Evolutionary conservation across 2,329 filamentous ascomycete species (phyloP).

Genomic region (Dactylellina cionopaga): DNA sequence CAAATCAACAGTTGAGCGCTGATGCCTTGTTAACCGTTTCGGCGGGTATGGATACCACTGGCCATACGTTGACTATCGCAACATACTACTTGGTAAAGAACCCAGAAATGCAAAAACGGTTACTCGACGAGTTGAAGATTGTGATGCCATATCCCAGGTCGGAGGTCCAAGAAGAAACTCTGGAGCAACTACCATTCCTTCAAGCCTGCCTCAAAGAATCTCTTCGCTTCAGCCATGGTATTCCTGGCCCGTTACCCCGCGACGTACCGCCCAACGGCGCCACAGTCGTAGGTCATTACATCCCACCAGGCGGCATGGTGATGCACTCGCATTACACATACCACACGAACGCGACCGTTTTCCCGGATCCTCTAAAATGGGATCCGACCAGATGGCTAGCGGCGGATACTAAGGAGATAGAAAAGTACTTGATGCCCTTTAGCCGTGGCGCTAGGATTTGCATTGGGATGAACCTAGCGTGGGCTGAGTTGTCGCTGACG

Average conservation of each 20-base stretch:
- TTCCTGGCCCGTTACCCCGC: slow-evolving; percentile 29
- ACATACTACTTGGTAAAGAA: slow-evolving; percentile 38
- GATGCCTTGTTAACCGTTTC: slow-evolving; percentile 41
- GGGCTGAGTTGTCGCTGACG: slow-evolving; percentile 30
- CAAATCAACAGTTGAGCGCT: slow-evolving; percentile 17
- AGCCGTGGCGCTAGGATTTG: slow-evolving; percentile 33
- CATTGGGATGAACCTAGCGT: slow-evolving; percentile 40
- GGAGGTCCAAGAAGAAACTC: slow-evolving; percentile 16
- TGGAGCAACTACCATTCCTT: slow-evolving; percentile 29
- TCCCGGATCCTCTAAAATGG: slow-evolving; percentile 29
- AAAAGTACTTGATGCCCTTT: slow-evolving; percentile 42
- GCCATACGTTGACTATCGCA: slow-evolving; percentile 36
- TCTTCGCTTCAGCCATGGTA: slow-evolving; percentile 24
- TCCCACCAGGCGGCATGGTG: slow-evolving; percentile 9
- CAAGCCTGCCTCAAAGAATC: slow-evolving; percentile 39
- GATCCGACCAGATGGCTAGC: slow-evolving; percentile 33
- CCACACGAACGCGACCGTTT: slow-evolving; percentile 31
- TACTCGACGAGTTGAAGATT: slow-evolving; percentile 39
- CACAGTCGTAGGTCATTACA: slow-evolving; percentile 7
- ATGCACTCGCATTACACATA: slow-evolving; percentile 27
- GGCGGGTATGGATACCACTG: slow-evolving; percentile 52
- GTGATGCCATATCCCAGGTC: slow-evolving; percentile 17
- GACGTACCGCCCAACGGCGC: slow-evolving; percentile 20
- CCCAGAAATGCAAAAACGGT: slow-evolving; percentile 14
- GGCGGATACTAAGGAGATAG: slow-evolving; percentile 30